These are phyloP conservation scores for Cystofilobasidium ferigula DNA, from an alignment of 768 basidiomycete genomes.

Conservation along the genomic window DNA sequence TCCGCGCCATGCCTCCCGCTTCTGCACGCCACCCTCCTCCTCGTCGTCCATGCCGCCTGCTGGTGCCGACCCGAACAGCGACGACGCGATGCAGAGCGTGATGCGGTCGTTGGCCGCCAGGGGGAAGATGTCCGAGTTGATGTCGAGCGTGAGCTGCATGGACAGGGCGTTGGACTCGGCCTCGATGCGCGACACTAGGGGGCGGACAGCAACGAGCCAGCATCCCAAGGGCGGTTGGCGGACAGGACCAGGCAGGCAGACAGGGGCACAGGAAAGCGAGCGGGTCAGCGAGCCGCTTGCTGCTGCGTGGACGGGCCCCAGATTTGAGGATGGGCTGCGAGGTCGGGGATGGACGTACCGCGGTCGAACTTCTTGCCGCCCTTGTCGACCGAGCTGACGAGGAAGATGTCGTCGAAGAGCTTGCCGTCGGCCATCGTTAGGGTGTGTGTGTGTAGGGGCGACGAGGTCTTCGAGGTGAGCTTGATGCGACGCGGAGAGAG, in stretches of 20 bases:
- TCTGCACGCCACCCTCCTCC: constrained; percentile 28
- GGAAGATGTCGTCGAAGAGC: constrained; percentile 89
- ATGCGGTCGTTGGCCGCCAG: constrained; percentile 58
- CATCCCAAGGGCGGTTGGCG: background rate
- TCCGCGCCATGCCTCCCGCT: constrained; percentile 50
- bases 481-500: too few species aligned
- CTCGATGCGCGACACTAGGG: constrained; percentile 74
- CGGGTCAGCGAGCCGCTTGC: too few species aligned
- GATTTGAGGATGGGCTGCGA: background rate
- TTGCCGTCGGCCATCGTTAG: constrained; percentile 22
- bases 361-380: constrained; percentile 97
- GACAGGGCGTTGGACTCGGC: constrained; percentile 81
- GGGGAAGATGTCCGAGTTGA: constrained; percentile 81
- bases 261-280: too few species aligned
- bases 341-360: constrained; percentile 48
- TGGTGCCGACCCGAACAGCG: constrained; percentile 25
- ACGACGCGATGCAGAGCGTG: constrained; percentile 64
- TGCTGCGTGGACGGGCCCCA: constrained; percentile 7
- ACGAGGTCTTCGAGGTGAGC: too few species aligned
- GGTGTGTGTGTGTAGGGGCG: too few species aligned
- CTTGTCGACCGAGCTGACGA: constrained; percentile 46
- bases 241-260: too few species aligned
- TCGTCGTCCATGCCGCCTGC: constrained; percentile 29
- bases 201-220: too few species aligned
- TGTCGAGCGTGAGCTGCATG: constrained; percentile 88